Conservation (phyloP, 2,329 filamentous ascomycete genomes). For the Bipolaris sorokiniana region DNA sequence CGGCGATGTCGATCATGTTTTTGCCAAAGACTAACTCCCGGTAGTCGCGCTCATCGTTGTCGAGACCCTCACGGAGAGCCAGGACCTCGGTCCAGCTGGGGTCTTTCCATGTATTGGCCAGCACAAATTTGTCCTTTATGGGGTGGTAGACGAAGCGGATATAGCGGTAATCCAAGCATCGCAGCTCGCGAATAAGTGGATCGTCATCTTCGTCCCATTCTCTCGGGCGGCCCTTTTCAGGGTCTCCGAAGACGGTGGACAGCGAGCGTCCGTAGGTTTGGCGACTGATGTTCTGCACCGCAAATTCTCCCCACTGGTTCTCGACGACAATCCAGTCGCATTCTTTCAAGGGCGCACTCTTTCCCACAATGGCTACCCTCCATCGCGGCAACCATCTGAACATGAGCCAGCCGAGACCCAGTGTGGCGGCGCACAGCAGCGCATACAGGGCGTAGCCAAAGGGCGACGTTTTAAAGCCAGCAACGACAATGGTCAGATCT, state of each 20-base stretch:
- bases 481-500: conserved; percentile 90
- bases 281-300: conserved; percentile 70
- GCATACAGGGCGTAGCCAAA: conserved; percentile 73
- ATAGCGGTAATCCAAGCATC: conserved; percentile 89
- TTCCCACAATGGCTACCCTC: conserved; percentile 78
- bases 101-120: conserved; percentile 93
- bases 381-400: conserved; percentile 90
- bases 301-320: conserved; percentile 96
- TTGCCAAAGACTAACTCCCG: conserved; percentile 86
- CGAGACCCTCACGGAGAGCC: conserved; percentile 76
- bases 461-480: conserved; percentile 82
- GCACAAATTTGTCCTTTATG: conserved; percentile 82
- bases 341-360: conserved; percentile 69
- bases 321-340: conserved; percentile 94
- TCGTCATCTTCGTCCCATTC: conserved; percentile 76
- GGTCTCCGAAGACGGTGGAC: conserved; percentile 71
- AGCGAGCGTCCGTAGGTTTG: conserved; percentile 66
- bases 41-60: conserved; percentile 83
- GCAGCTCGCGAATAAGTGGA: conserved; percentile 75
- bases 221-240: conserved; percentile 68
- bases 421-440: conserved; percentile 71
- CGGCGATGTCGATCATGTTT: conserved; percentile 90
- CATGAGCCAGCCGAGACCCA: conserved; percentile 81
- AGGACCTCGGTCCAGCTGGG: conserved; percentile 83
- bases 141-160: conserved; percentile 93